Evolutionary conservation across 108 stramenopile species (phyloP), one percentile per base, ranked within the genome.

Genomic region (Stephanodiscus minutulus): DNA sequence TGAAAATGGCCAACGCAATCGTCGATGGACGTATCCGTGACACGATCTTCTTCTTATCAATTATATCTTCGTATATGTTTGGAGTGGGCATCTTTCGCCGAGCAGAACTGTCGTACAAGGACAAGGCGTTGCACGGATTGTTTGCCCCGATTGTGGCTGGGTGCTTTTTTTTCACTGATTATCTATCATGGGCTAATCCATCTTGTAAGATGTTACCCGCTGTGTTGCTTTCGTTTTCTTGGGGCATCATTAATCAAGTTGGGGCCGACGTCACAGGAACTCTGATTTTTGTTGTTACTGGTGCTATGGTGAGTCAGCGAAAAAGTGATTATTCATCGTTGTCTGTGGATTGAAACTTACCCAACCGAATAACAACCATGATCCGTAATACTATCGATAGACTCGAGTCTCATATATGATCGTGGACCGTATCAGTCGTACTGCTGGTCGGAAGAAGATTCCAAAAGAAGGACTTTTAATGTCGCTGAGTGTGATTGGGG

Each of bases 221-320:
- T 12, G 39, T 77, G 24, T 36, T 88, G 58, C 54, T 88, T 44
- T 48, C 75, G 43, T 61, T 47, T 64, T 78, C 70, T 33, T 88
- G 79, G 75, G 85, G 81, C 4, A 66, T 85, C 22, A 74, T 83
- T 70, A 88, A 88, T 60, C 77, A 77, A 3, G 74, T 88, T 22
- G 87, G 87, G 15, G 72, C 47, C 52, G 82, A 88, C 53, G 68
- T 73, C 2, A 79, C 87, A 1, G 87, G 85, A 15, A 86, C 80
- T 9, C 36, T 83, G 6, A 79, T 81, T 11, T 88, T 85, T 64
- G 87, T 88, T n/a, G 65, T 88, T 17, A 88, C 87, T 22, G 87
- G 87, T 55, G 83, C 84, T 69, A 71, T 83, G 79, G 73, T 73
- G 60, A 57, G 73, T 60, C 52, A 53, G 29, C 24, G 52, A 53